Conservation (phyloP, 768 basidiomycete genomes). For the Mycena polygramma region DNA sequence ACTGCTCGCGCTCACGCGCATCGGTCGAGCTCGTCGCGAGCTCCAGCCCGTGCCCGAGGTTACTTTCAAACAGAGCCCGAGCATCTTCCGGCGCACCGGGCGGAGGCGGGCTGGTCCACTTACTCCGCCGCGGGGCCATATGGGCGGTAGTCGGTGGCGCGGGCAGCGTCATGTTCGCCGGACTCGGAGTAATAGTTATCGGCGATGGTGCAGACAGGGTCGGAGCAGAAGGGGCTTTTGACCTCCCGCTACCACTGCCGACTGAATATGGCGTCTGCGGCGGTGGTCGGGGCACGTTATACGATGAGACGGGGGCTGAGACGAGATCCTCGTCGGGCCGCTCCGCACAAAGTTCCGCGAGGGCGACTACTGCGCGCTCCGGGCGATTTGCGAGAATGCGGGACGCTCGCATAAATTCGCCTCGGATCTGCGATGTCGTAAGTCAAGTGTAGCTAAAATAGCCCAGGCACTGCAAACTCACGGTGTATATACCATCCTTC, state of each 20-base stretch:
- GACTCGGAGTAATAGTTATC: constrained; percentile 40
- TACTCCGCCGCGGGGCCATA: constrained; percentile 84
- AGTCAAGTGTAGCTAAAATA: constrained; percentile 5
- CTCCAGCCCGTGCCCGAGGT: constrained; percentile 74
- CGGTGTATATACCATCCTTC: constrained; percentile 94
- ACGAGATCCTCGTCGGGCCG: constrained; percentile 77
- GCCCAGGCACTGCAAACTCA: constrained; percentile 50
- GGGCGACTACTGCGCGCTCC: constrained; percentile 82
- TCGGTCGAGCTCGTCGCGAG: constrained; percentile 76
- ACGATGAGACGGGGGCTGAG: constrained; percentile 56
- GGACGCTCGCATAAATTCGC: constrained; percentile 97
- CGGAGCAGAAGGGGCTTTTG: constrained; percentile 54
- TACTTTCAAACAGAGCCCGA: constrained; percentile 75
- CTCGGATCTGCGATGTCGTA: constrained; percentile 80
- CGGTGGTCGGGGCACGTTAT: constrained; percentile 61
- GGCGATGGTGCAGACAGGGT: constrained; percentile 58
- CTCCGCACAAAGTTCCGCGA: constrained; percentile 94
- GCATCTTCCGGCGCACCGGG: constrained; percentile 78
- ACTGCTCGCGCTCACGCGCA: constrained; percentile 58
- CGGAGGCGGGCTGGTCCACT: constrained; percentile 91
- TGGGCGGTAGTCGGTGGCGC: constrained; percentile 68
- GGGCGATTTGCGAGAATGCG: constrained; percentile 86
- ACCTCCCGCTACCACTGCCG: constrained; percentile 70
- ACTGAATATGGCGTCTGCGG: constrained; percentile 81
- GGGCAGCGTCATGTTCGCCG: constrained; percentile 48